Evolutionary conservation across 306 rosid species (phyloP).

Genomic region (Glycine tomentella): DNA sequence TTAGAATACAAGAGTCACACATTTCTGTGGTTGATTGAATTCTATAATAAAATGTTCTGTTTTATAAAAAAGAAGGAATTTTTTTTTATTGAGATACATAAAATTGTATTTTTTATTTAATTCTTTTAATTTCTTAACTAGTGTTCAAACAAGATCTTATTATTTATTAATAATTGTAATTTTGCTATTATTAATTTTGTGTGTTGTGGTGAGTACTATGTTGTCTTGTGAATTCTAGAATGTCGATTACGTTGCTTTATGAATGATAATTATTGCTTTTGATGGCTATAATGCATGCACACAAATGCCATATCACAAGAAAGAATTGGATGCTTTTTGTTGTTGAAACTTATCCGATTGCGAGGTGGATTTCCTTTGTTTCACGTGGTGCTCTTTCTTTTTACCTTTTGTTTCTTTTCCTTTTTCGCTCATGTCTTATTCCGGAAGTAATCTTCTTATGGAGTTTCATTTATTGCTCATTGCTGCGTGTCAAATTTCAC

Average conservation of each 20-base stretch:
- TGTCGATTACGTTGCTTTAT: slow-evolving; percentile 35
- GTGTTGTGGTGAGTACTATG: slow-evolving; percentile 10
- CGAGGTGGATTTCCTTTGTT: slow-evolving; percentile 46
- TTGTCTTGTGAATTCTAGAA: slow-evolving; percentile 34
- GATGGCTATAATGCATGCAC: slow-evolving; percentile 34
- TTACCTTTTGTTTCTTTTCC: slow-evolving; percentile 40
- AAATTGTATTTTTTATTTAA: too few relatives aligned
- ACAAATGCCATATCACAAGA: slow-evolving; percentile 35
- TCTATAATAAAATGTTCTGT: neutral
- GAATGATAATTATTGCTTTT: slow-evolving; percentile 28
- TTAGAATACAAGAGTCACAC: slow-evolving; percentile 3
- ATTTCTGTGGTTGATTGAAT: slow-evolving; percentile 10
- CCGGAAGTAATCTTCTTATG: slow-evolving; percentile 39
- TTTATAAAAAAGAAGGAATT: neutral
- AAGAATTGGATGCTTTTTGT: slow-evolving; percentile 53
- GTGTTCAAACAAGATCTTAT: too few relatives aligned
- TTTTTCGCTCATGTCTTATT: slow-evolving; percentile 45
- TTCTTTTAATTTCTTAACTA: too few relatives aligned
- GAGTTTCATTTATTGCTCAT: slow-evolving; percentile 8
- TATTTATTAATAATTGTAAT: too few relatives aligned
- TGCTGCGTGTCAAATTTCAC: slow-evolving; percentile 37
- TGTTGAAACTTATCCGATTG: slow-evolving; percentile 46
- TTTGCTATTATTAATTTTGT: neutral
- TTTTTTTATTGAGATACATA: too few relatives aligned
- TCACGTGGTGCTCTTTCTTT: slow-evolving; percentile 49